Percentiles rank a stretch among this genome's conserved stretches.
These are phyloP conservation scores for Amanita rubescens DNA, from an alignment of 768 basidiomycete genomes.

Conservation along the genomic window DNA sequence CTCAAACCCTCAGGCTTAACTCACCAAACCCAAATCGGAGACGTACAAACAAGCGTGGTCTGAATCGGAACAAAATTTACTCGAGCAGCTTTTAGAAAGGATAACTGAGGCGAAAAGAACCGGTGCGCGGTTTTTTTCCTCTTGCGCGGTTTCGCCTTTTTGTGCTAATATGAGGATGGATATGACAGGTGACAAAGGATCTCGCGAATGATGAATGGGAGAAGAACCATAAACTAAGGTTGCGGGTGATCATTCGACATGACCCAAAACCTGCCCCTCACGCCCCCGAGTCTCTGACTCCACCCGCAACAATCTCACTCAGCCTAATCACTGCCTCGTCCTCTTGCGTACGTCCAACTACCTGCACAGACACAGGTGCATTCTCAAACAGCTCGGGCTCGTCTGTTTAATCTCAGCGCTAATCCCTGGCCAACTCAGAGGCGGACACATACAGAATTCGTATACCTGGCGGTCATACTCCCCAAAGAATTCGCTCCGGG, in stretches of 20 bases:
- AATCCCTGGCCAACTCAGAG: neutral
- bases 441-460: conserved; percentile 43
- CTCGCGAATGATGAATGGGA: conserved; percentile 72
- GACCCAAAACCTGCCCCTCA: too few species aligned
- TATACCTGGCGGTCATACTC: conserved; percentile 41
- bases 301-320: conserved; percentile 56
- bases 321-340: conserved; percentile 71
- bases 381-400: conserved; percentile 46
- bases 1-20: too few species aligned
- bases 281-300: conserved; percentile 17
- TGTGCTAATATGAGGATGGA: conserved; percentile 1
- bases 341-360: conserved; percentile 63
- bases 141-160: too few species aligned
- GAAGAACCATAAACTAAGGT: too few species aligned
- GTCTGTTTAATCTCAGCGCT: conserved; percentile 32
- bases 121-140: conserved; percentile 42
- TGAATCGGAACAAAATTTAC: conserved; percentile 64
- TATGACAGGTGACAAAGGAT: conserved; percentile 76
- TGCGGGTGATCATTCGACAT: neutral
- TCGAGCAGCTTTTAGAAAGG: conserved; percentile 67
- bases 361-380: conserved; percentile 58
- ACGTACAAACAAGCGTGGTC: conserved; percentile 86
- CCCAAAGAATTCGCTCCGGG: conserved; percentile 40
- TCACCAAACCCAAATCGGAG: conserved; percentile 49
- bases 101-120: conserved; percentile 75